Percentiles rank a stretch among this genome's conserved stretches.
Evolutionary conservation across 257 asterid species (phyloP).

Genomic region (Scutellaria minor): DNA sequence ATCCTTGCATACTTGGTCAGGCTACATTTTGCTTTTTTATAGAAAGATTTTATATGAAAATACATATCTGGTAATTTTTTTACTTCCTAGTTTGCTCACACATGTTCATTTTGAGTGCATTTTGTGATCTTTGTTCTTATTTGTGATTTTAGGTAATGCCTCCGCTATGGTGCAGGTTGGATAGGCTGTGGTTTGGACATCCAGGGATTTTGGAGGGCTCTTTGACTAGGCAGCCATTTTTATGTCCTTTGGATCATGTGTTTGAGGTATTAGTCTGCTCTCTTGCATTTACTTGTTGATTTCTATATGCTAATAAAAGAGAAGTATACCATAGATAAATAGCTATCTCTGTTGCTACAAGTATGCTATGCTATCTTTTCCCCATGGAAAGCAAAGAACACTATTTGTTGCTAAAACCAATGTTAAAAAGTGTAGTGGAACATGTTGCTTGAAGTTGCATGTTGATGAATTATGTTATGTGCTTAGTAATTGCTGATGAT

Average conservation of each 20-base stretch:
- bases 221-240: slow-evolving; percentile 90
- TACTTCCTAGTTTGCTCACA: slow-evolving; percentile 30
- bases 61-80: background rate
- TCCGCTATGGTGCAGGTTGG: slow-evolving; percentile 99
- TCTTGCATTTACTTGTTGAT: slow-evolving; percentile 25
- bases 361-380: background rate
- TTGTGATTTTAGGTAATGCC: slow-evolving; percentile 99
- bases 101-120: slow-evolving; percentile 34
- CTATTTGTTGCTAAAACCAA: too few relatives aligned
- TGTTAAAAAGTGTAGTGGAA: background rate
- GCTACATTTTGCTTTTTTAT: slow-evolving; percentile 9
- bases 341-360: background rate
- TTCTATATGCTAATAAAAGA: slow-evolving; percentile 24
- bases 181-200: slow-evolving; percentile 99
- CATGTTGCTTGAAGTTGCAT: background rate
- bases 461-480: slow-evolving; percentile 2
- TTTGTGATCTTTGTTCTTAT: slow-evolving; percentile 56
- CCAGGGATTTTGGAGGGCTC: slow-evolving; percentile 82
- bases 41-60: slow-evolving; percentile 17
- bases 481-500: background rate
- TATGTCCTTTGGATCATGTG: slow-evolving; percentile 97
- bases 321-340: background rate
- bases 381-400: too few relatives aligned
- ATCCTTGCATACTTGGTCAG: slow-evolving; percentile 4
- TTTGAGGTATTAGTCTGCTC: slow-evolving; percentile 69